A percentile compares a stretch with the other conserved stretches of the same genome.
These are phyloP conservation scores for Oryza meridionalis DNA, from an alignment of 176 grass and related monocot species.

Conservation along the genomic window DNA sequence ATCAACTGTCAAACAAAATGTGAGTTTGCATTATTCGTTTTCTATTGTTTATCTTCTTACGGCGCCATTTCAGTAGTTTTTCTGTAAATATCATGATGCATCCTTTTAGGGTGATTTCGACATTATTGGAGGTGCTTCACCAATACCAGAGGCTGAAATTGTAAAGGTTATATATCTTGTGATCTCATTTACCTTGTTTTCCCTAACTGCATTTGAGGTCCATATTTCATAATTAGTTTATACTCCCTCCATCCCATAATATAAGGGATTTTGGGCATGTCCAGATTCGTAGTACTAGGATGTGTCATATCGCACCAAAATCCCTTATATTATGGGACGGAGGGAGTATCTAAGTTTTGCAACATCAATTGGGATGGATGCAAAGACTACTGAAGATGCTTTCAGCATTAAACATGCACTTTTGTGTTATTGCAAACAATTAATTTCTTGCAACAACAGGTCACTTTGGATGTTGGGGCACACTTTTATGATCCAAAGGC, in stretches of 20 bases:
- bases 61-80: conserved; percentile 34
- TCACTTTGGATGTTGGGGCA: conserved; percentile 71
- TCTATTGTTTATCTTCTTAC: conserved; percentile 30
- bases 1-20: conserved; percentile 9
- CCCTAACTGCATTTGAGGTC: neutral
- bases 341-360: conserved; percentile 14
- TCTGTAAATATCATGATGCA: conserved; percentile 27
- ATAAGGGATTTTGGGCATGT: no score
- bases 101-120: conserved; percentile 90
- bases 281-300: no score
- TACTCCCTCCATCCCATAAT: no score
- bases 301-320: no score
- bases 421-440: conserved; percentile 23
- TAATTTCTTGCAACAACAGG: conserved; percentile 49
- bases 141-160: conserved; percentile 83
- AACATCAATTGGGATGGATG: conserved; percentile 20
- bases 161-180: conserved; percentile 65
- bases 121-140: conserved; percentile 83
- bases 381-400: conserved; percentile 12
- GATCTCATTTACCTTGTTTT: neutral
- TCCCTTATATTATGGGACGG: no score
- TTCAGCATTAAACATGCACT: conserved; percentile 13
- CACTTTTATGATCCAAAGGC: conserved; percentile 73
- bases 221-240: conserved; percentile 12
- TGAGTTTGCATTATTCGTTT: conserved; percentile 1